A percentile compares a stretch with the other conserved stretches of the same genome.
Conservation (phyloP, 345 rosid species). For the Abelmoschus esculentus region DNA sequence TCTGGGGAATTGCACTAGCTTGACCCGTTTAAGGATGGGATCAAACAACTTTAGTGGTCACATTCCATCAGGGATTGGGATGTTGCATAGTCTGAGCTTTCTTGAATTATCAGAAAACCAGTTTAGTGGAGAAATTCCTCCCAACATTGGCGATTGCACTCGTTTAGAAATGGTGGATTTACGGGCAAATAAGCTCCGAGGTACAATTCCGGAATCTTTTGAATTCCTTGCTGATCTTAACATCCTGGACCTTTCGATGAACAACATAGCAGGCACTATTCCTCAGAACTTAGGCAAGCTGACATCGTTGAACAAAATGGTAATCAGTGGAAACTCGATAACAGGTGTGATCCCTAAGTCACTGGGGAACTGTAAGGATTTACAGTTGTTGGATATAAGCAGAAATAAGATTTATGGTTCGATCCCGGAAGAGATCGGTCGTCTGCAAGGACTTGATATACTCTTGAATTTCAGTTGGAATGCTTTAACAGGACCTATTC, state of each 20-base stretch:
- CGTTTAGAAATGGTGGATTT: constrained; percentile 56
- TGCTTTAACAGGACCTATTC: constrained; percentile 47
- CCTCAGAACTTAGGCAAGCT: constrained; percentile 50
- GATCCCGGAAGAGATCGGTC: constrained; percentile 49
- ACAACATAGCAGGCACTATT: constrained; percentile 37
- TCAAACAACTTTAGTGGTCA: constrained; percentile 45
- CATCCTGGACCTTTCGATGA: constrained; percentile 50
- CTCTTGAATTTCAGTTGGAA: constrained; percentile 61
- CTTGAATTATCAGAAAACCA: constrained; percentile 56
- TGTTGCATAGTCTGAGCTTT: constrained; percentile 39
- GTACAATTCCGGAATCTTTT: constrained; percentile 43
- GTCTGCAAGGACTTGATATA: constrained; percentile 52
- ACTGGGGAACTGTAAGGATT: constrained; percentile 45
- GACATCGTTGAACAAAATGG: constrained; percentile 45
- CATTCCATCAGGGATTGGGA: constrained; percentile 46
- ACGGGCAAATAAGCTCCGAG: constrained; percentile 38
- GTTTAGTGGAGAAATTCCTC: constrained; percentile 47
- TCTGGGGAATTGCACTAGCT: constrained; percentile 46
- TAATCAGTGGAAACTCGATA: constrained; percentile 43
- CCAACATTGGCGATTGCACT: constrained; percentile 44
- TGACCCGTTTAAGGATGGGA: constrained; percentile 53
- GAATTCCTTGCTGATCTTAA: constrained; percentile 39
- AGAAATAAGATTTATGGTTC: constrained; percentile 41
- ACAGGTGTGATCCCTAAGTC: constrained; percentile 49
- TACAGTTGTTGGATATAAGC: constrained; percentile 59